Conservation (phyloP, 805 yeast species). For the Tetrapisispora taiwanensis region DNA sequence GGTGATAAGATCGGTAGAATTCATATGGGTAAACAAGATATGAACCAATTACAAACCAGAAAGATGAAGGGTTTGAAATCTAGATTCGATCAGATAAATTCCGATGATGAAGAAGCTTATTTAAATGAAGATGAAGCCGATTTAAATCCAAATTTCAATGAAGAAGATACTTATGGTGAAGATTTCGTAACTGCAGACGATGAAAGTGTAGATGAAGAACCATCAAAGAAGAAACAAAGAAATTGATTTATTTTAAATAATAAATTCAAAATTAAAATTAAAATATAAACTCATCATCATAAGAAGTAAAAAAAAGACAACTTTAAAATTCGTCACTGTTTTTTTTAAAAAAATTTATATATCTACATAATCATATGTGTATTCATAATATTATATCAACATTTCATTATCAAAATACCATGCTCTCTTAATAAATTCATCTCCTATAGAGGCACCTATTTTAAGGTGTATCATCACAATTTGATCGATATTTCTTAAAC, state of each 20-base stretch:
- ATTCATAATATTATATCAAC: no score
- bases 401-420: no score
- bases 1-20: conserved; percentile 96
- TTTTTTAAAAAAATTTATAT: neutral
- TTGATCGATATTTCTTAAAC: no score
- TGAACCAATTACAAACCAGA: conserved; percentile 83
- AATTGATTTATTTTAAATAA: conserved; percentile 8
- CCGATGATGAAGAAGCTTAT: conserved; percentile 41
- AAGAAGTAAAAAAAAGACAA: no score
- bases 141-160: conserved; percentile 19
- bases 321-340: neutral
- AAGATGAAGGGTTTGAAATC: conserved; percentile 97
- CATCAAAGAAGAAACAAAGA: conserved; percentile 24
- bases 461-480: no score
- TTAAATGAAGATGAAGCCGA: conserved; percentile 34
- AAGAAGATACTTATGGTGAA: conserved; percentile 23
- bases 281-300: no score
- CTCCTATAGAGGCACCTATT: no score
- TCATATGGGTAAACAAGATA: conserved; percentile 92
- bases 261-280: no score
- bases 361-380: no score
- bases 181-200: conserved; percentile 29
- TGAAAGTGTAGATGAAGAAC: conserved; percentile 15
- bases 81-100: conserved; percentile 64
- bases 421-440: no score